These are phyloP conservation scores for Solanum paucissectum DNA, from an alignment of 257 asterid species.

Conservation along the genomic window DNA sequence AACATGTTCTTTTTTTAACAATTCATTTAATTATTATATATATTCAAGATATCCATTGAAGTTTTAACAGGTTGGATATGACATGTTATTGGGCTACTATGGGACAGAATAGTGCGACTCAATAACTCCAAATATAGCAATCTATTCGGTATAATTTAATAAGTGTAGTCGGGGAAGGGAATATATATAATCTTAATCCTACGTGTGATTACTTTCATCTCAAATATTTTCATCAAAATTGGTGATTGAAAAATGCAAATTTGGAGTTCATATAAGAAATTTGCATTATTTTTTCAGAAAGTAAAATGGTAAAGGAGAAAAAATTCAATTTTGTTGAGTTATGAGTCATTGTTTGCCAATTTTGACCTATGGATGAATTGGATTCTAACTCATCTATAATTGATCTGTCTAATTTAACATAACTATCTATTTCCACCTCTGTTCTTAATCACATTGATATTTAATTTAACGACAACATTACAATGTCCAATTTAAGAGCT, in stretches of 20 bases:
- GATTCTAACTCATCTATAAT: neutral
- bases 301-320: no score
- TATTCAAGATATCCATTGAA: neutral
- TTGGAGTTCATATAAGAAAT: neutral
- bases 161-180: rapidly evolving
- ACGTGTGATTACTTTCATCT: no score
- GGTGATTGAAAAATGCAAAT: neutral
- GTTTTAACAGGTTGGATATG: neutral
- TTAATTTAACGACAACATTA: no score
- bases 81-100: neutral
- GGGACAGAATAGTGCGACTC: neutral
- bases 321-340: neutral
- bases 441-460: no score
- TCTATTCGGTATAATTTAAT: neutral
- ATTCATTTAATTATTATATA: neutral
- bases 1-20: neutral
- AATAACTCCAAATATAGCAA: neutral
- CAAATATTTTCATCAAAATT: no score
- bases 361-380: neutral
- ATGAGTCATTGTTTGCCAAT: neutral
- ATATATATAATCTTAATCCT: no score
- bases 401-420: neutral
- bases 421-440: no score
- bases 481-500: neutral
- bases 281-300: neutral